Base-by-base conservation (phyloP, 1,139 yeast genomes). In the Zhuliangozyma blackwelliae region DNA sequence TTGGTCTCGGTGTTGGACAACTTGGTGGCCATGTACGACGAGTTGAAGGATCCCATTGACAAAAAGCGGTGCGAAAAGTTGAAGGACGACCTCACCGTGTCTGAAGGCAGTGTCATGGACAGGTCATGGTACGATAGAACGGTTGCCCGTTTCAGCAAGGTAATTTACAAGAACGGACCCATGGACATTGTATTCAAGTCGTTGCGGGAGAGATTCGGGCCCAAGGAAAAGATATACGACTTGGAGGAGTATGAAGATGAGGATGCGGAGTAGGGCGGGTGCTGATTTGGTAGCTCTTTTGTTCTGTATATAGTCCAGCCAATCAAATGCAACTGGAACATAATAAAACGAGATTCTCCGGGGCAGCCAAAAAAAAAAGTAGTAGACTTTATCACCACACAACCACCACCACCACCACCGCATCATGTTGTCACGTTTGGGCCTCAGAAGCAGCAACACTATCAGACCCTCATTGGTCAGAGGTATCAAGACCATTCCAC, bases 161-260 rank as follows among this genome's bases (percentile, higher is more conserved):
- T 68, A 36, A 62, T 70, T 25, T 68, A 68, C 47, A 50, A 57
- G 36, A 55, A 52, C 35, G 75, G 75, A 0, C 76, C 76, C 1
- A 51, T 70, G 33, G 76, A 75, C 4, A 55, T 70, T 16, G 48
- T 70, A 13, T 72, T 66, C 40, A 68, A 68, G 48, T 67, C 66
- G 1, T 47, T 70, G 28, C 46, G 51, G 12, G 75, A 69, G 41
- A 51, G 75, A 35, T 63, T 66, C 41, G 75, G 75, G 0, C 56
- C 55, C 2, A 59, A 65, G 1, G 49, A 51, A 33, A 49, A 59
- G 34, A 44, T 67, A 2, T 63, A 59, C 10, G 69, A 67, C 33
- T 48, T 70, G 7, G 75, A 68, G 46, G 73, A 69, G 50, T 57
- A 62, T 41, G 76, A 70, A 47, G 64, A 59, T 2, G 74, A 70